Evolutionary conservation across 2,329 filamentous ascomycete genomes (phyloP).

Genomic region (Scedosporium minutisporum): DNA sequence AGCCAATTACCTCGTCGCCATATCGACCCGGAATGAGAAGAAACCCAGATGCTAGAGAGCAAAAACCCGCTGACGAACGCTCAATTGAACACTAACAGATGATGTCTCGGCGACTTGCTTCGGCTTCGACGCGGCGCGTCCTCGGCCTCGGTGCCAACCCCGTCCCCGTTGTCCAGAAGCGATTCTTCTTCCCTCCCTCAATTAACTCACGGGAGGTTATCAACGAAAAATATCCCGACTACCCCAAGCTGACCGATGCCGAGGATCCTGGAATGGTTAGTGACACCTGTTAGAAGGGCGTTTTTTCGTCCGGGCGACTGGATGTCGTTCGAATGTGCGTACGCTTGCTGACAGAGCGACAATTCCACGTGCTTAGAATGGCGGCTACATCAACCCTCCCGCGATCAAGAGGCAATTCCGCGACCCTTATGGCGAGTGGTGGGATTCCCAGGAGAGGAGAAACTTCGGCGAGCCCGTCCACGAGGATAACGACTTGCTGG

Average conservation of each 20-base stretch:
- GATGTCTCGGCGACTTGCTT: conserved; percentile 50
- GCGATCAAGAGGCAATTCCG: conserved; percentile 80
- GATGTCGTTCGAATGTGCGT: too few relatives aligned
- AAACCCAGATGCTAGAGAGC: too few relatives aligned
- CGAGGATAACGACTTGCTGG: conserved; percentile 90
- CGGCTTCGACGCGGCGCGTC: conserved; percentile 24
- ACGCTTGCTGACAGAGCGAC: conserved; percentile 3
- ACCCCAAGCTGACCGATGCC: conserved; percentile 40
- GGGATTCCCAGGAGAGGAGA: conserved; percentile 92
- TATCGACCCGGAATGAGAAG: too few relatives aligned
- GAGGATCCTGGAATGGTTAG: conserved; percentile 60
- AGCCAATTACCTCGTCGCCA: too few relatives aligned
- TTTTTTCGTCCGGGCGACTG: too few relatives aligned
- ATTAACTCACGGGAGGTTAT: conserved; percentile 35
- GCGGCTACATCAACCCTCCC: conserved; percentile 72
- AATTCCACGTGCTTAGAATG: conserved; percentile 48
- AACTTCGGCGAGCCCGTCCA: conserved; percentile 96
- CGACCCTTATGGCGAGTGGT: conserved; percentile 89
- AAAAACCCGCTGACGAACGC: not conserved
- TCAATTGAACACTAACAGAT: conserved; percentile 32
- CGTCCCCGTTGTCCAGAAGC: conserved; percentile 45
- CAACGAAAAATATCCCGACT: conserved; percentile 44
- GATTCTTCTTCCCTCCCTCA: conserved; percentile 44
- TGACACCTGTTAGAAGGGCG: conserved; percentile 15
- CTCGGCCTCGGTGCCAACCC: conserved; percentile 14